These are phyloP conservation scores for Geranium rotundifolium DNA, from an alignment of 345 rosid species.

Conservation along the genomic window DNA sequence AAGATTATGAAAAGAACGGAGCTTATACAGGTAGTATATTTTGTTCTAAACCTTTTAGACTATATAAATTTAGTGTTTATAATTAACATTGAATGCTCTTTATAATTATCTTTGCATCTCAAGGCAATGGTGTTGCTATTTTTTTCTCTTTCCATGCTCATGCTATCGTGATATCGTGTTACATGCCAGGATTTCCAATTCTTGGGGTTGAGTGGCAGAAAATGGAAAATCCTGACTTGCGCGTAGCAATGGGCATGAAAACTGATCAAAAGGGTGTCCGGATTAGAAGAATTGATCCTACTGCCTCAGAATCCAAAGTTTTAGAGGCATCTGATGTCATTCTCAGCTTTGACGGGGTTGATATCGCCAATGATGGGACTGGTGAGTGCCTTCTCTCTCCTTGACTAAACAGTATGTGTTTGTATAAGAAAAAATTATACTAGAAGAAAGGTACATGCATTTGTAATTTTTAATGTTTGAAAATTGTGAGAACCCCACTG, in stretches of 20 bases:
- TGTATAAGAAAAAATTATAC: no score
- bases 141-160: background rate
- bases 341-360: slow-evolving; percentile 73
- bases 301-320: slow-evolving; percentile 71
- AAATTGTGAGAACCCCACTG: background rate
- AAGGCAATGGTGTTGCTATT: background rate
- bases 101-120: background rate
- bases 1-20: slow-evolving; percentile 82
- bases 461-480: background rate
- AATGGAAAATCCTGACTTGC: slow-evolving; percentile 92
- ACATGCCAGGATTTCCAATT: slow-evolving; percentile 56
- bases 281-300: slow-evolving; percentile 85
- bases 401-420: no score
- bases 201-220: slow-evolving; percentile 98
- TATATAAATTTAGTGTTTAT: background rate
- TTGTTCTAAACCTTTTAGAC: background rate
- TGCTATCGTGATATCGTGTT: background rate
- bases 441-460: background rate
- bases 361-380: slow-evolving; percentile 94
- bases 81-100: background rate
- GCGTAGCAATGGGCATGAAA: slow-evolving; percentile 69
- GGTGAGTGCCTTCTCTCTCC: slow-evolving; percentile 25
- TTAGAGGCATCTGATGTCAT: slow-evolving; percentile 78
- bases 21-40: slow-evolving; percentile 54
- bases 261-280: slow-evolving; percentile 84